Evolutionary conservation across 257 asterid genomes (phyloP), one percentile per base, ranked within the genome.

Genomic region (Ajuga chamaepitys): DNA sequence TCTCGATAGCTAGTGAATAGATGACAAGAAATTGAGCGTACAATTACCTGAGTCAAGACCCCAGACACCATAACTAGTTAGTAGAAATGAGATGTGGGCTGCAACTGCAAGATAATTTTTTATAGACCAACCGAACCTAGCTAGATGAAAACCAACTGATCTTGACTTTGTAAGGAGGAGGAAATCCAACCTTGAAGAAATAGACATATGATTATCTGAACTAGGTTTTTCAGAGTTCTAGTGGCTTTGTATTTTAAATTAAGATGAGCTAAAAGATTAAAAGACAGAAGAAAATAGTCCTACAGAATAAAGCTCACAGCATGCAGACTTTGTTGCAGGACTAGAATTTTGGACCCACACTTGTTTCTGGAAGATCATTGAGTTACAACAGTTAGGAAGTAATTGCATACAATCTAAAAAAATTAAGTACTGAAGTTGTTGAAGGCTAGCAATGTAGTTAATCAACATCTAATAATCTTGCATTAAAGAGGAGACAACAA

Each of bases 301-400:
- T 6, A 38, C 5, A 17, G 58, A 70, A 59, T 42, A 53, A 68
- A 74, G 60, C 89, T 77, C 77, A 89, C 97, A 89, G 61, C 71
- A 57, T 63, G 68, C 76, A 70, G 64, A 76, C 79, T 82, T 88
- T 47, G 96, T 79, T 48, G 91, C 95, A 42, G 96, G 80, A 77
- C 89, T 78, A 38, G 98, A 85, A 89, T 91, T 91, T 68, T 91
- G 98, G 81, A 91, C 94, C 98, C 98, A 88, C 67, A 91, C 94
- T 83, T 86, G 96, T 71, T 91, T 91, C 96, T 91, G 96, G 77
- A 81, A 73, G n/a, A n/a, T n/a, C n/a, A 45, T 46, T 32, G 25
- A 38, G 53, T 51, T 59, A 32, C 22, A 55, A n/a, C 54, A 52
- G 53, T 46, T 30, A 30, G 37, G 7, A 30, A 59, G 58, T 26